Evolutionary conservation across 2,329 filamentous ascomycete species (phyloP).

Genomic region (Hortaea werneckii): DNA sequence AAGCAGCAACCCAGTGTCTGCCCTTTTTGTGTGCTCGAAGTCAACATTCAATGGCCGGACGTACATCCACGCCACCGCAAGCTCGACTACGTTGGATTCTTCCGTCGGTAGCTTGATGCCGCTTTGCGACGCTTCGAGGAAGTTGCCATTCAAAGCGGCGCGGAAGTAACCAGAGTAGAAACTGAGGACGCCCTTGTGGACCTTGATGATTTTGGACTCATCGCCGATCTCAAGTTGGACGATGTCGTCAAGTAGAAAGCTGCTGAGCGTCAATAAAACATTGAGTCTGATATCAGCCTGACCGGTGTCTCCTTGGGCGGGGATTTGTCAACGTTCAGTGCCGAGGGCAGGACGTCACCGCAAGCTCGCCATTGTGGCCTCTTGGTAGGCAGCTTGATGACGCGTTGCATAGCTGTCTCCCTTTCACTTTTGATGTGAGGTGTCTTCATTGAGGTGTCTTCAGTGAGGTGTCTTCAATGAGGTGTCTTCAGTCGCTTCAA

Average conservation of each 20-base stretch:
- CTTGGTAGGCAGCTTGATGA: too few species aligned
- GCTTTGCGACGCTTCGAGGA: conserved; percentile 3
- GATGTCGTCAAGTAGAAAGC: background rate
- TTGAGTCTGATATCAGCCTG: background rate
- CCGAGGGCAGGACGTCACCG: background rate
- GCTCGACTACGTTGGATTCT: background rate
- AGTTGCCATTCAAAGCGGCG: conserved; percentile 4
- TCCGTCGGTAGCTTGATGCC: conserved; percentile 1
- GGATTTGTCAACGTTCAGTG: too few species aligned
- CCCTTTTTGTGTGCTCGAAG: background rate
- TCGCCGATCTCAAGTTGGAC: background rate
- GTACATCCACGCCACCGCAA: conserved; percentile 2
- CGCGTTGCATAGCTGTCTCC: too few species aligned
- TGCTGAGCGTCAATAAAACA: background rate
- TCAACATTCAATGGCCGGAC: background rate
- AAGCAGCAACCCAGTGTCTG: background rate
- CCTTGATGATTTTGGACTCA: conserved; percentile 3
- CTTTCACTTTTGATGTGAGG: too few species aligned
- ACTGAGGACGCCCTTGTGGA: conserved; percentile 9
- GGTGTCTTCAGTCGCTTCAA: background rate
- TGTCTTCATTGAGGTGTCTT: background rate
- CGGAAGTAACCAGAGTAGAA: conserved; percentile 16
- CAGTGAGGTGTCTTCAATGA: background rate
- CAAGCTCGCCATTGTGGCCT: background rate
- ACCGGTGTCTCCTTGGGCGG: too few species aligned